Base-by-base conservation (phyloP, 139 green algal genomes). In the Coelastrella sp. region DNA sequence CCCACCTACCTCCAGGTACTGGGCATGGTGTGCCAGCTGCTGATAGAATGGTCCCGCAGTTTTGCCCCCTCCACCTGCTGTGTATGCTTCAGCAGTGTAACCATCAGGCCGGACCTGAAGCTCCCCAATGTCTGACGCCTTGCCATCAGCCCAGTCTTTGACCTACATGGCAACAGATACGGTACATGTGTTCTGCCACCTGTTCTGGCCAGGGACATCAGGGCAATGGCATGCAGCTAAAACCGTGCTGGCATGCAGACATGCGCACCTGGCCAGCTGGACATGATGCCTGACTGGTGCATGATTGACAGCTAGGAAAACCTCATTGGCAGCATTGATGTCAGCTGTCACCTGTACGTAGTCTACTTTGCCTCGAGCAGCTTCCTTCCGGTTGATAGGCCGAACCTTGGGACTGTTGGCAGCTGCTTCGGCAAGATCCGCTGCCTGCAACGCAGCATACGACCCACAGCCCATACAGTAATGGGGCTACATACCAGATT, bases 101-200 rank as follows among this genome's bases (percentile, higher is more conserved):
- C 47, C 20, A 23, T 68, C 47, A 20, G 65, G 47, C 60, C 75
- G 10, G 22, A 90, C 73, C 11, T 90, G 85, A 22, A 90, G 85
- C 22, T 90, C 85, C 14, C 85, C 85, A 32, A 90, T 32, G 16
- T 90, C 85, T 22, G 73, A 58, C 17, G 85, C 85, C 8, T 76
- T 64, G 59, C 74, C 85, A 75, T 74, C n/a, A 4, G 85, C 85
- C 85, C 85, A 90, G 14, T 90, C 85, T 68, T 90, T 90, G 8
- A 90, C 85, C 85, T 90, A 59, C 4, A 19, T 20, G 7, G 22
- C 54, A 64, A 8, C 4, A 75, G 13, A 68, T 20, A 58, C 11
- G 78, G 13, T 47, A 65, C 11, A 71, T 19, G 61, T 71, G 8
- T 71, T 71, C 61, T 71, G 10, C 8, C 61, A 71, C 32, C 32